Evolutionary conservation across 2,329 filamentous ascomycete species (phyloP).

Genomic region (Colletotrichum sublineola): DNA sequence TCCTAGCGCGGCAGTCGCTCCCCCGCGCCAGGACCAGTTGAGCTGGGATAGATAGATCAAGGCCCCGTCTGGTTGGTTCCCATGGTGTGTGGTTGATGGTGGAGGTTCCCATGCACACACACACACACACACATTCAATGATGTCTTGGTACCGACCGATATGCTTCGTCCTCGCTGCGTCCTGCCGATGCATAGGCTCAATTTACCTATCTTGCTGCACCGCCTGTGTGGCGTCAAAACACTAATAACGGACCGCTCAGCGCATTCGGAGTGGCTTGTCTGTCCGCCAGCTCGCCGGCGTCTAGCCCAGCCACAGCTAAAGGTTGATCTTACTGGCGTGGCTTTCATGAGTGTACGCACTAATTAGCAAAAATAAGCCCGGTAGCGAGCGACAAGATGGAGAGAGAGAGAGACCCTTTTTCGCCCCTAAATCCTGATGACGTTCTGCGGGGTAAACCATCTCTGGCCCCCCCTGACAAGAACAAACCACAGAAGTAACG

Average conservation of each 20-base stretch:
- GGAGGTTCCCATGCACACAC: not conserved
- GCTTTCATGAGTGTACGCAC: too few species aligned
- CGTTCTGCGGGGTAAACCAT: not conserved
- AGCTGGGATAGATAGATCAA: not conserved
- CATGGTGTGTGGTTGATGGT: not conserved
- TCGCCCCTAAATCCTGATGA: not conserved
- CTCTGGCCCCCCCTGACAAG: not conserved
- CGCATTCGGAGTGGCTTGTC: not conserved
- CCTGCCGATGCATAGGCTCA: not conserved
- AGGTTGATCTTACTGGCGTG: too few species aligned
- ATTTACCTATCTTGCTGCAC: not conserved
- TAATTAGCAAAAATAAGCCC: not conserved
- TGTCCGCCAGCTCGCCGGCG: too few species aligned
- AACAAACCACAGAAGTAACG: not conserved
- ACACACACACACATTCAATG: too few species aligned
- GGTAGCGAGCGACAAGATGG: not conserved
- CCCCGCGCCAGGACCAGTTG: constrained; percentile 9
- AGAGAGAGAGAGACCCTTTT: not conserved
- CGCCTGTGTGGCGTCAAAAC: not conserved
- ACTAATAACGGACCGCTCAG: too few species aligned
- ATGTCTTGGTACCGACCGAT: not conserved
- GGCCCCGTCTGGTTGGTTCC: not conserved
- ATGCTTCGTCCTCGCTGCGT: not conserved
- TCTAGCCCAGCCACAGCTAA: too few species aligned
- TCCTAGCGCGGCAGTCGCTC: constrained; percentile 41